phyloP scores from a whole-genome alignment of 805 yeast genomes.

The Saccharomycopsis lassenensis region DNA sequence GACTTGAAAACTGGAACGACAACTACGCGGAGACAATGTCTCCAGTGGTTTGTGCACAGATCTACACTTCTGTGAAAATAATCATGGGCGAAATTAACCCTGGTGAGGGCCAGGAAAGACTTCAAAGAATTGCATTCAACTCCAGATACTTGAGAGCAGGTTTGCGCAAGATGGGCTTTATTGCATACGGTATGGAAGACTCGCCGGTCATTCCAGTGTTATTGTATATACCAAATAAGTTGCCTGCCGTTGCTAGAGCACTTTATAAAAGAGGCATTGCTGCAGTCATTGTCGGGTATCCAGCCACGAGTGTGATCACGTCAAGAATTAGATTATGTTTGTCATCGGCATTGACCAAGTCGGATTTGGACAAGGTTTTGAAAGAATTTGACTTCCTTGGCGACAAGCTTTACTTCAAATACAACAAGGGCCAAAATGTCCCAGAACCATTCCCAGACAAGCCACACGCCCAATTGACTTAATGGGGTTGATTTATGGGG shows the following conservation, averaged over 20 bases:
- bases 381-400: conserved; percentile 69
- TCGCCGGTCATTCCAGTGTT: conserved; percentile 91
- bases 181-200: conserved; percentile 90
- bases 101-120: conserved; percentile 86
- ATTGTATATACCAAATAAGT: conserved; percentile 81
- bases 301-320: conserved; percentile 88
- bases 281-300: conserved; percentile 93
- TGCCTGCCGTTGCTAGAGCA: conserved; percentile 85
- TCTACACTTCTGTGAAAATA: conserved; percentile 65
- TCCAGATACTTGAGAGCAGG: conserved; percentile 89
- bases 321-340: conserved; percentile 91
- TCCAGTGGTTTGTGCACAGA: conserved; percentile 88
- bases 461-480: conserved; percentile 15
- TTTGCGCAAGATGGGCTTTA: conserved; percentile 83
- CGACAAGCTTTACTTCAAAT: conserved; percentile 57
- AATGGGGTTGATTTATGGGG: no score
- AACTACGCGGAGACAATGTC: conserved; percentile 76
- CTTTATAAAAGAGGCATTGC: conserved; percentile 76
- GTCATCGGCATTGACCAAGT: conserved; percentile 84
- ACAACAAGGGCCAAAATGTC: conserved; percentile 9
- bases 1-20: conserved; percentile 61
- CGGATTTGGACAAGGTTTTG: conserved; percentile 77
- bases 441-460: conserved; percentile 16
- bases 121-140: conserved; percentile 90
- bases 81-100: conserved; percentile 78